These are phyloP conservation scores for Nicotiana benthamiana DNA, from an alignment of 257 asterid species.

Conservation along the genomic window DNA sequence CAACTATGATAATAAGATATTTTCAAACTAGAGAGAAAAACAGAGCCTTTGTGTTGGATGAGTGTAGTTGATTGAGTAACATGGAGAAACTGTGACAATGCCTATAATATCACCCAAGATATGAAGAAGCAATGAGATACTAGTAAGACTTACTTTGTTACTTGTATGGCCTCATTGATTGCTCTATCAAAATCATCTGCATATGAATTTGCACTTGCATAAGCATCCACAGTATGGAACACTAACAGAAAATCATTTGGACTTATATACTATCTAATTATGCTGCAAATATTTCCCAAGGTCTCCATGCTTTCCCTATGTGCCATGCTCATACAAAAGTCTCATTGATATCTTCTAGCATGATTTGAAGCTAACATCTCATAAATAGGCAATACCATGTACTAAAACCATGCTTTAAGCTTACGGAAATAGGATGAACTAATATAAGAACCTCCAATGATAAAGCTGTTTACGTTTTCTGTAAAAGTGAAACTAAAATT, in stretches of 20 bases:
- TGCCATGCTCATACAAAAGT: background rate
- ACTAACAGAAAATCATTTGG: background rate
- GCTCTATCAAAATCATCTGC: conserved; percentile 80
- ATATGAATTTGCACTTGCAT: conserved; percentile 7
- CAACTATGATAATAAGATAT: background rate
- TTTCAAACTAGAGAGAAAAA: background rate
- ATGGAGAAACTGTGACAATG: background rate
- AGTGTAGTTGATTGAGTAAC: background rate
- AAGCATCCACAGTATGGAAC: background rate
- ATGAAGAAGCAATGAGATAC: background rate
- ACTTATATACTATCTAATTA: background rate
- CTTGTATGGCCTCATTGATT: conserved; percentile 58
- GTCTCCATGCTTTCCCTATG: background rate
- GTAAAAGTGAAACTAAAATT: no score
- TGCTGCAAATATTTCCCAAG: background rate
- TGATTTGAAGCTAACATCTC: conserved; percentile 6
- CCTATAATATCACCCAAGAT: background rate
- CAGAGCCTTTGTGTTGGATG: background rate
- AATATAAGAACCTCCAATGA: no score
- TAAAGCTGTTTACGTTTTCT: no score
- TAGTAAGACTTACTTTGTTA: conserved; percentile 39
- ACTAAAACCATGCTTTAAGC: background rate
- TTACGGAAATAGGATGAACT: background rate
- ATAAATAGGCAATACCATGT: background rate
- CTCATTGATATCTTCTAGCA: background rate